A percentile compares a stretch with the other conserved stretches of the same genome.
These are phyloP conservation scores for Meyerozyma guilliermondii DNA, from an alignment of 1,139 yeast species.

Conservation along the genomic window DNA sequence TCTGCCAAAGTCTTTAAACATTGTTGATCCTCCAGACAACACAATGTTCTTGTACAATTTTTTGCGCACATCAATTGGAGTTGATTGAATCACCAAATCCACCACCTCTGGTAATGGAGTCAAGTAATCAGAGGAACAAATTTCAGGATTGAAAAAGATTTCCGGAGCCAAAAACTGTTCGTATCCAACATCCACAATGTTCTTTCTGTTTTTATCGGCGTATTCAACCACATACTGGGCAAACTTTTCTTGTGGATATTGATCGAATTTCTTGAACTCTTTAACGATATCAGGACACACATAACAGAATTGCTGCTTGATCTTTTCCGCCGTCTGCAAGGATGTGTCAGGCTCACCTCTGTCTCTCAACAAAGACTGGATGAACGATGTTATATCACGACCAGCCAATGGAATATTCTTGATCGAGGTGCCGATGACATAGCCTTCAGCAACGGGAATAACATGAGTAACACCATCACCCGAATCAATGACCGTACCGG, in stretches of 20 bases:
- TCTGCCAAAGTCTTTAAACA: conserved; percentile 98
- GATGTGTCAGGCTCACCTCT: conserved; percentile 95
- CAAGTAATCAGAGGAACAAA: conserved; percentile 88
- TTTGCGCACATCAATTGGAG: conserved; percentile 97
- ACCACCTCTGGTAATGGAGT: conserved; percentile 95
- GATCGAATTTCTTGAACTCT: conserved; percentile 91
- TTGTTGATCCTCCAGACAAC: conserved; percentile 93
- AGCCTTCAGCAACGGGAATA: conserved; percentile 98
- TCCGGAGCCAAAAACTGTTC: conserved; percentile 98
- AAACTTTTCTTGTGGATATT: conserved; percentile 83
- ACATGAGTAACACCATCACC: conserved; percentile 99
- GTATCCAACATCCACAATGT: conserved; percentile 87
- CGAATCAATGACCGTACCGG: conserved; percentile 97
- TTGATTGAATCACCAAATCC: conserved; percentile 89
- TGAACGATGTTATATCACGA: conserved; percentile 90
- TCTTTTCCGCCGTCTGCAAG: conserved; percentile 90
- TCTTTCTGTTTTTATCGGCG: conserved; percentile 55
- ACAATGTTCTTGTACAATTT: conserved; percentile 95
- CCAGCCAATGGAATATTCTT: conserved; percentile 98
- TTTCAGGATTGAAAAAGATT: conserved; percentile 96
- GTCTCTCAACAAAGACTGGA: conserved; percentile 89
- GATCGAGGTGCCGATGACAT: conserved; percentile 95
- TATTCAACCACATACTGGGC: conserved; percentile 89
- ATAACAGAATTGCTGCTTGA: conserved; percentile 93
- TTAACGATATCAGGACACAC: conserved; percentile 97